Conservation (phyloP, 176 grass and related monocot species). For the Carex pumila region DNA sequence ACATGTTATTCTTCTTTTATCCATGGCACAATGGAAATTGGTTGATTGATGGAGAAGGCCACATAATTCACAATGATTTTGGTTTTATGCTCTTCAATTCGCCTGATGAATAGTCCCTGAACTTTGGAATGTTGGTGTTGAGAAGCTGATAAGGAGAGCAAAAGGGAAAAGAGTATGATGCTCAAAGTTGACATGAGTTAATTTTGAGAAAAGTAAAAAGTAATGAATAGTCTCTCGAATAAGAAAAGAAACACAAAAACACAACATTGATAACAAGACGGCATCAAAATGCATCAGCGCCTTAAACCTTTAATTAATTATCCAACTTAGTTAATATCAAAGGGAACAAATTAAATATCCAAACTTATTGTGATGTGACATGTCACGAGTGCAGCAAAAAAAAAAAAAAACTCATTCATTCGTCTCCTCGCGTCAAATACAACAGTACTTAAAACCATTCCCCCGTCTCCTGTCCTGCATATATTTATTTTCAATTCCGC, state of each 20-base stretch:
- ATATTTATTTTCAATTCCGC: too few relatives aligned
- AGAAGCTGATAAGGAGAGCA: too few relatives aligned
- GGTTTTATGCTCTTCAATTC: constrained; percentile 99
- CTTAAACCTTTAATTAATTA: background rate
- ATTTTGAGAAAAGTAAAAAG: background rate
- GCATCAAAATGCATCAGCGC: background rate
- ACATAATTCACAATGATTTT: constrained; percentile 99
- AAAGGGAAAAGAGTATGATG: too few relatives aligned
- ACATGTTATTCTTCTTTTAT: too few relatives aligned
- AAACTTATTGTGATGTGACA: background rate
- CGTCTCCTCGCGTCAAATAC: too few relatives aligned
- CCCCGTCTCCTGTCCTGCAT: too few relatives aligned
- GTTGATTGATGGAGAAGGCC: constrained; percentile 93
- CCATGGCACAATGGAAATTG: constrained; percentile 85
- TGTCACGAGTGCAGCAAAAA: background rate
- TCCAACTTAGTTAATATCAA: background rate
- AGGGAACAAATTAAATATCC: background rate
- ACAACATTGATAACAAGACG: background rate
- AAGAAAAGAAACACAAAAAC: background rate
- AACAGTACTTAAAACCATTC: too few relatives aligned
- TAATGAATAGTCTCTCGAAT: background rate
- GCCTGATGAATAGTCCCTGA: constrained; percentile 34
- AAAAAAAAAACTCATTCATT: too few relatives aligned
- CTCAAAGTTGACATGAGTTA: too few relatives aligned
- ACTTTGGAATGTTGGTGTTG: too few relatives aligned